Conservation (phyloP, 2,329 filamentous ascomycete species). For the Colletotrichum somersetense region DNA sequence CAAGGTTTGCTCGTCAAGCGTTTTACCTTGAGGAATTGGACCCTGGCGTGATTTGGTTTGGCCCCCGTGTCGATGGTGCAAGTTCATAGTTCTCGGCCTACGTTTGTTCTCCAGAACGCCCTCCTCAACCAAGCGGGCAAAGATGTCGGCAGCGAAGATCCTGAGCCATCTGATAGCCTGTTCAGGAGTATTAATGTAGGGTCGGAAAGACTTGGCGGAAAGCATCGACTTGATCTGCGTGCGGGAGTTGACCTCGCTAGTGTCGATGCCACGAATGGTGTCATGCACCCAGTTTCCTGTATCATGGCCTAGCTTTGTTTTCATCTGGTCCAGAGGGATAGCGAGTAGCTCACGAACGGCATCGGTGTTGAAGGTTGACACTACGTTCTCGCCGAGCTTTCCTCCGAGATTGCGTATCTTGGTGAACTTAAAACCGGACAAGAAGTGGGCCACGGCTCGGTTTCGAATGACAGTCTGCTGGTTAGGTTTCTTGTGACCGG, state of each 20-base stretch:
- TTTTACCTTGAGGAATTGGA: conserved; percentile 81
- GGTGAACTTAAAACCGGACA: conserved; percentile 89
- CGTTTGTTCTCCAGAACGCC: conserved; percentile 89
- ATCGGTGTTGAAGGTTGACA: conserved; percentile 85
- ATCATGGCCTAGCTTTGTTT: conserved; percentile 83
- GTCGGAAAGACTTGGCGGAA: conserved; percentile 94
- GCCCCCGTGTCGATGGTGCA: conserved; percentile 82
- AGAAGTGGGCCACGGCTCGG: conserved; percentile 82
- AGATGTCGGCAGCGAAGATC: conserved; percentile 94
- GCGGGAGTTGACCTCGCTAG: conserved; percentile 87
- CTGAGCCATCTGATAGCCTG: conserved; percentile 87
- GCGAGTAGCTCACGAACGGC: conserved; percentile 79
- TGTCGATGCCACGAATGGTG: conserved; percentile 86
- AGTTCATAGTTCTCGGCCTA: conserved; percentile 84
- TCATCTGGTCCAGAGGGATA: conserved; percentile 80
- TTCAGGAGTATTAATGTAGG: conserved; percentile 81
- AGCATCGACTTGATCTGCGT: conserved; percentile 98
- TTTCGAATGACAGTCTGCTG: conserved; percentile 94
- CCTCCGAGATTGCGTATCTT: conserved; percentile 96
- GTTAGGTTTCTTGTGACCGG: conserved; percentile 92
- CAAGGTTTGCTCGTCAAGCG: conserved; percentile 78
- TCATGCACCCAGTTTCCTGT: conserved; percentile 89
- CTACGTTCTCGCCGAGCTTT: conserved; percentile 90
- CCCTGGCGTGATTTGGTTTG: conserved; percentile 81
- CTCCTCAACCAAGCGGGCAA: conserved; percentile 89